phyloP scores from a whole-genome alignment of 2,329 filamentous ascomycete genomes.

The Diaporthe ampelina region DNA sequence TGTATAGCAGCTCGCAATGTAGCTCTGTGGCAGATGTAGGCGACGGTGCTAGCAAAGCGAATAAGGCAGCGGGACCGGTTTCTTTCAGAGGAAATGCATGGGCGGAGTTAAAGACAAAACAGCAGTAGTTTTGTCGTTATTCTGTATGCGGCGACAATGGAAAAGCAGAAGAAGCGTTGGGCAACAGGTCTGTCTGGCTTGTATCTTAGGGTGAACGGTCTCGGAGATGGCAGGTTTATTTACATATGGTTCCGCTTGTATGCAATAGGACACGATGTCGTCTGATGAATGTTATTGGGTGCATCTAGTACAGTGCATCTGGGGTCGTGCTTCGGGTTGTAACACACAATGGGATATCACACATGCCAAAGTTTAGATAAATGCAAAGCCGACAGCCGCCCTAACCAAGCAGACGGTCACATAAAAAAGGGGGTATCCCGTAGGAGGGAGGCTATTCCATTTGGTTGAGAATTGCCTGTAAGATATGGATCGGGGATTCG shows the following conservation, averaged over 20 bases:
- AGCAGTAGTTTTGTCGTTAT: neutral
- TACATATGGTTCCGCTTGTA: slow-evolving; percentile 9
- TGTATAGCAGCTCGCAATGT: slow-evolving; percentile 25
- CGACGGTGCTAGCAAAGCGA: neutral
- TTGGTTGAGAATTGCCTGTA: too few species aligned
- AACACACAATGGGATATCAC: neutral
- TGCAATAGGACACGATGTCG: slow-evolving; percentile 5
- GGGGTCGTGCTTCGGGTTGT: neutral
- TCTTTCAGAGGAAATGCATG: slow-evolving; percentile 28
- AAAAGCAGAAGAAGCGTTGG: neutral
- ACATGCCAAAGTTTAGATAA: too few species aligned
- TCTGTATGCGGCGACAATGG: neutral
- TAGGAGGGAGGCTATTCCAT: too few species aligned
- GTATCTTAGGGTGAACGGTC: neutral
- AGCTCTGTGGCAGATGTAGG: slow-evolving; percentile 17
- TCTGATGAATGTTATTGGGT: slow-evolving; percentile 14
- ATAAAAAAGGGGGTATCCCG: too few species aligned
- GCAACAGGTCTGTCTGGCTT: neutral
- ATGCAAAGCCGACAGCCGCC: too few species aligned
- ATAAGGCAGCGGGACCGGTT: neutral
- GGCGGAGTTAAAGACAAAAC: slow-evolving; percentile 30
- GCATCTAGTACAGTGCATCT: neutral
- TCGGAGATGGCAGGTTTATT: neutral
- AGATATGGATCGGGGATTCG: too few species aligned
- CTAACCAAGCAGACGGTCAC: too few species aligned